Conservation (phyloP, 2,329 filamentous ascomycete species). For the Arthrinium puccinioides region DNA sequence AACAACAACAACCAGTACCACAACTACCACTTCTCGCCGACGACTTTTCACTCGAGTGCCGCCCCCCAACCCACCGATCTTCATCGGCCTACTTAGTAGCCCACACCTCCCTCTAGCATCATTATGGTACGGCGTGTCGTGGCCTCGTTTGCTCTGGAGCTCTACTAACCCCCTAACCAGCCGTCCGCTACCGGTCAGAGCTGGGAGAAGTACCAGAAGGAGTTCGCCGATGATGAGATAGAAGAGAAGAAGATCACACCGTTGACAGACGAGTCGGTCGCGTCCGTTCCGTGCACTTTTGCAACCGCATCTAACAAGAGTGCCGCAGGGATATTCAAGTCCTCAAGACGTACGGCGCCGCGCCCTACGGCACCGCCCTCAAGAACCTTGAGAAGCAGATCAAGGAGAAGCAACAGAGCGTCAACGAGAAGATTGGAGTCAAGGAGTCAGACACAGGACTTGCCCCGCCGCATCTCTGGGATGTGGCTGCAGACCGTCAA, state of each 20-base stretch:
- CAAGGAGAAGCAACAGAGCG: conserved; percentile 96
- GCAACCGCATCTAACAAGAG: conserved; percentile 12
- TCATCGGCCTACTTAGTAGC: too few species aligned
- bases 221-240: conserved; percentile 90
- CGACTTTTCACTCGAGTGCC: too few species aligned
- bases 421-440: conserved; percentile 96
- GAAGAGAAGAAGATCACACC: conserved; percentile 99
- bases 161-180: conserved; percentile 41
- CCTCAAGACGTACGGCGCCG: conserved; percentile 96
- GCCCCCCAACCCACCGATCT: too few species aligned
- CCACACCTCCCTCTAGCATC: conserved; percentile 6
- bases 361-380: conserved; percentile 85
- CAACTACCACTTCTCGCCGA: too few species aligned
- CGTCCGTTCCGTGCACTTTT: conserved; percentile 23
- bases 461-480: conserved; percentile 97
- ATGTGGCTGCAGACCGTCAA: conserved; percentile 94
- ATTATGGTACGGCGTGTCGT: conserved; percentile 18
- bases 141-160: conserved; percentile 3
- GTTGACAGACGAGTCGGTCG: conserved; percentile 76
- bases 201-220: conserved; percentile 99
- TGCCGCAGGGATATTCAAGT: conserved; percentile 89
- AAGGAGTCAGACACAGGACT: conserved; percentile 98
- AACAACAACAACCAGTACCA: too few species aligned
- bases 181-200: conserved; percentile 87
- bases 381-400: conserved; percentile 99